Conservation (phyloP, 2,329 filamentous ascomycete genomes). For the Chaetomium sp. region DNA sequence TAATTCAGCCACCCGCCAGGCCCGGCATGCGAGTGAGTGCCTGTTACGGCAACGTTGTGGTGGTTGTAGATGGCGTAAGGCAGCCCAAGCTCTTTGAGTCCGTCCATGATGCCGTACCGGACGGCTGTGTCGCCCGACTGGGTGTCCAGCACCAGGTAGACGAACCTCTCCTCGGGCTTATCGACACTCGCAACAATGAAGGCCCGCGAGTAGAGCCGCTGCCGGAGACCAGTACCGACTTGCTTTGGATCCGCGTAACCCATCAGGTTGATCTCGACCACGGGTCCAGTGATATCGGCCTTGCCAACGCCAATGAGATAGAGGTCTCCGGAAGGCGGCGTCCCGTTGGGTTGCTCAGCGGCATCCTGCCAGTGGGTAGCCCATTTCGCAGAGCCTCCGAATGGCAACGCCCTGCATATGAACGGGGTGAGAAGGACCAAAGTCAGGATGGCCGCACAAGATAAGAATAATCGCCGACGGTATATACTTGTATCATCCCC, state of each 20-base stretch:
- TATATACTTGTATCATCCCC: background rate
- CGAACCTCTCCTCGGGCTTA: slow-evolving; percentile 69
- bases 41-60: slow-evolving; percentile 84
- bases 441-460: background rate
- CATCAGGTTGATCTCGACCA: slow-evolving; percentile 88
- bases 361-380: background rate
- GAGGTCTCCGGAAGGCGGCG: slow-evolving; percentile 38
- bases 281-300: slow-evolving; percentile 67
- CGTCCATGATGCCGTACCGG: slow-evolving; percentile 81
- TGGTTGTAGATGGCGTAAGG: slow-evolving; percentile 75
- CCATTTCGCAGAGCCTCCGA: background rate
- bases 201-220: slow-evolving; percentile 83
- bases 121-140: slow-evolving; percentile 88
- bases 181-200: slow-evolving; percentile 78
- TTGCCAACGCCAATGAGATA: slow-evolving; percentile 61
- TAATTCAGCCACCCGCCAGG: slow-evolving; percentile 96
- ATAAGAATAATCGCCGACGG: background rate
- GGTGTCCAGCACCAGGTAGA: slow-evolving; percentile 86
- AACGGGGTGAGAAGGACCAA: background rate
- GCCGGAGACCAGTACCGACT: slow-evolving; percentile 78
- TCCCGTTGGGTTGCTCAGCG: background rate
- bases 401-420: background rate
- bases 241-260: slow-evolving; percentile 89
- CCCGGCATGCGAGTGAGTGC: slow-evolving; percentile 90
- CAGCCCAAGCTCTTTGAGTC: slow-evolving; percentile 66